phyloP scores from a whole-genome alignment of 2,329 filamentous ascomycete species.

The Nemania sp. region DNA sequence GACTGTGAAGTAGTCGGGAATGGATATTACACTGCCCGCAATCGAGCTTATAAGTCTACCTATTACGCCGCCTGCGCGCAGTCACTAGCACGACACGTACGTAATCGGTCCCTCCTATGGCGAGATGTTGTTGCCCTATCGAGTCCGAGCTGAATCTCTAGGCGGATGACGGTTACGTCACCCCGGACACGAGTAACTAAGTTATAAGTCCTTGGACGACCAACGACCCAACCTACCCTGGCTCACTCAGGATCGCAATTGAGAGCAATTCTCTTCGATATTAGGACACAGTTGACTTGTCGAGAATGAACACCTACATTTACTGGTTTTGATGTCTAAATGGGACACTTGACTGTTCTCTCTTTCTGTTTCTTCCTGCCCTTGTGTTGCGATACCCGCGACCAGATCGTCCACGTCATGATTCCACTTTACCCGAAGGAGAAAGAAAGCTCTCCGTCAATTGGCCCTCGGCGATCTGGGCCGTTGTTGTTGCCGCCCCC shows the following conservation, averaged over 20 bases:
- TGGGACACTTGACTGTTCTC: no score
- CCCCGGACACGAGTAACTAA: background rate
- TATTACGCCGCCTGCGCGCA: no score
- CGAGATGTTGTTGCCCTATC: slow-evolving; percentile 5
- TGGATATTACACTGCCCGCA: background rate
- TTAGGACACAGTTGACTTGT: background rate
- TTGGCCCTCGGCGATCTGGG: background rate
- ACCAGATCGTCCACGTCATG: slow-evolving; percentile 10
- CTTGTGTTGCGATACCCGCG: background rate
- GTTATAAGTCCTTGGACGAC: no score
- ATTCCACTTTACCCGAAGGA: background rate
- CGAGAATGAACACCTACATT: no score
- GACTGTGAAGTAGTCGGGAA: background rate
- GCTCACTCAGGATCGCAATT: no score
- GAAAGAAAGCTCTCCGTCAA: background rate
- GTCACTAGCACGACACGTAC: background rate
- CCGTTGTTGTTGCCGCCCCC: background rate
- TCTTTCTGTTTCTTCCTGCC: no score
- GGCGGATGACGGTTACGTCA: slow-evolving; percentile 17
- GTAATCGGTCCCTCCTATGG: slow-evolving; percentile 21
- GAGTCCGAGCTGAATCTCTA: slow-evolving; percentile 6
- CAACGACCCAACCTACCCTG: background rate
- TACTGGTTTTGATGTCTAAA: no score
- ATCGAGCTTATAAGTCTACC: background rate
- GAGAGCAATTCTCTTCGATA: background rate